Conservation (phyloP, 176 grass and related monocot species). For the Oryza coarctata region DNA sequence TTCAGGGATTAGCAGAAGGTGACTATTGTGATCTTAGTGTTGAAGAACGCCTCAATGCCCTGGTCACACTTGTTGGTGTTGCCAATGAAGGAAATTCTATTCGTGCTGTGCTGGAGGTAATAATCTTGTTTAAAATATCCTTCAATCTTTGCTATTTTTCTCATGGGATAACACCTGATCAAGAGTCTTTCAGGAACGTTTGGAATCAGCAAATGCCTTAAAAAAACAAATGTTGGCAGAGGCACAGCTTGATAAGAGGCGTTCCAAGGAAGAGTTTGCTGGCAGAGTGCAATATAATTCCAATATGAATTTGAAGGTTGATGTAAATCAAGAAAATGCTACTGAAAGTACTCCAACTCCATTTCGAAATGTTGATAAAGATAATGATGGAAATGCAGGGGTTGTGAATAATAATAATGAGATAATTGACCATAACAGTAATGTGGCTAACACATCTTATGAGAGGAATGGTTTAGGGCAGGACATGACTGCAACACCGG, state of each 20-base stretch:
- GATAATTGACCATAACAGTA: conserved; percentile 46
- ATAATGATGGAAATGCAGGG: conserved; percentile 44
- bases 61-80: conserved; percentile 78
- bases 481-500: conserved; percentile 51
- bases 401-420: conserved; percentile 48
- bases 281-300: conserved; percentile 66
- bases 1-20: conserved; percentile 75
- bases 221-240: conserved; percentile 99
- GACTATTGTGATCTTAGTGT: conserved; percentile 90
- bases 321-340: conserved; percentile 50
- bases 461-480: conserved; percentile 66
- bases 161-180: conserved; percentile 24
- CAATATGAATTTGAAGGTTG: conserved; percentile 52
- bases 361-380: conserved; percentile 42
- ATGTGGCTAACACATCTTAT: conserved; percentile 39
- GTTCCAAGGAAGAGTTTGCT: conserved; percentile 79
- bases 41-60: conserved; percentile 83
- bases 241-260: conserved; percentile 87
- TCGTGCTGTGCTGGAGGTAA: conserved; percentile 60
- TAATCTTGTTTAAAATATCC: conserved; percentile 3
- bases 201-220: conserved; percentile 91
- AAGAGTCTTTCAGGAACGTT: conserved; percentile 68
- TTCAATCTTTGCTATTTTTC: conserved; percentile 21
- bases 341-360: conserved; percentile 48
- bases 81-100: conserved; percentile 78